Evolutionary conservation across 371 early-diverging fungal species (phyloP), one percentile per base, ranked within the genome.

Genomic region (Fennellomyces sp.): DNA sequence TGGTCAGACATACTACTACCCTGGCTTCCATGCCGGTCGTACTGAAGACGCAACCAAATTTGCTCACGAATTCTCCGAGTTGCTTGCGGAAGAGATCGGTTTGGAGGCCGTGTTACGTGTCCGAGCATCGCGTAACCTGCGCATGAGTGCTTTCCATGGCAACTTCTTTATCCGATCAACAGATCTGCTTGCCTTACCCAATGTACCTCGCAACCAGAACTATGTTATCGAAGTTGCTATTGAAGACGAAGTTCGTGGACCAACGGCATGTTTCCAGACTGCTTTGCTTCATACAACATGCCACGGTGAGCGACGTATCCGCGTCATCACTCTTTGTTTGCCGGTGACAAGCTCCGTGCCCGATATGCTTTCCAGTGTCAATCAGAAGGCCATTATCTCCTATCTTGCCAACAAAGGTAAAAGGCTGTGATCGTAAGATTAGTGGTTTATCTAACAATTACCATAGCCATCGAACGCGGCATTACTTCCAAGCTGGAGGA

Each of bases 121-220:
- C 15, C 87, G 99, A 51, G 93, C 95, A 11, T 93, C 94, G 11
- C 92, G 91, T 61, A 96, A 93, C 33, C 50, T 96, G 60, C 85
- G 86, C 49, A 91, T 92, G 89, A 89, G 87, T 26, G 85, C 93
- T 12, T 97, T 91, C 83, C 94, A 96, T 60, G 98, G 98, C 15
- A 95, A 97, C 86, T 97, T 96, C 73, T 97, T 97, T 74, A 82
- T 96, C 25, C 95, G 97, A n/a, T 92, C 94, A 8, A 89, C 94
- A 19, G 98, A 99, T 70, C 78, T 99, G 13, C 69, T 99, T 31
- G 88, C 96, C 3, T 80, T 98, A 63, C 95, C 98, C 41, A 96
- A 92, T 58, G 99, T 96, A 4, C 92, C 89, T 63, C 95, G 99
- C 47, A 89, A 95, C 68, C 97, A 98, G 74, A 84, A 89, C 25